Evolutionary conservation across 2,329 filamentous ascomycete species (phyloP).

Genomic region (Alternaria dauci): DNA sequence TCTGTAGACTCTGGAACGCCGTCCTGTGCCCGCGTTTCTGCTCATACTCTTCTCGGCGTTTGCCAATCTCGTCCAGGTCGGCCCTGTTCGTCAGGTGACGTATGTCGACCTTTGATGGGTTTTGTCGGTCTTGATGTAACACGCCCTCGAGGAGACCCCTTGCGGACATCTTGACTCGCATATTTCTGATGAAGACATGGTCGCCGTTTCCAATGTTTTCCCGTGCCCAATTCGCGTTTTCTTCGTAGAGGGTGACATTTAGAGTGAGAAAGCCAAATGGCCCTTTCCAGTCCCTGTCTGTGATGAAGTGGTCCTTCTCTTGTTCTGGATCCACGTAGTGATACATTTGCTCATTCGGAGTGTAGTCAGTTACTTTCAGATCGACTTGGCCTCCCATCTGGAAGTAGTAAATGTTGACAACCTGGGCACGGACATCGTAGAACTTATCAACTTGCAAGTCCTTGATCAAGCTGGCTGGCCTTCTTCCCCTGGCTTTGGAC

Average conservation of each 20-base stretch:
- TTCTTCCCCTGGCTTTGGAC: conserved; percentile 10
- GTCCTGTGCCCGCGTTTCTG: conserved; percentile 22
- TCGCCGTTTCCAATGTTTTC: conserved; percentile 65
- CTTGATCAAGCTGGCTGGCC: conserved; percentile 65
- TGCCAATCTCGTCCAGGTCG: conserved; percentile 48
- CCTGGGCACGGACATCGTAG: conserved; percentile 74
- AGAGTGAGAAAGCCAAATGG: conserved; percentile 77
- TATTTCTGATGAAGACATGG: conserved; percentile 74
- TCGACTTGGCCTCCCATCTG: conserved; percentile 48
- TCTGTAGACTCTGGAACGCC: conserved; percentile 24
- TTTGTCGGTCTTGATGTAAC: conserved; percentile 68
- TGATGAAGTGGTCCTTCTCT: conserved; percentile 28
- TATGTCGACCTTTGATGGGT: conserved; percentile 66
- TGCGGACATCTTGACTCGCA: conserved; percentile 69
- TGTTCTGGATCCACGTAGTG: conserved; percentile 57
- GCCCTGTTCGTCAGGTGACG: conserved; percentile 29
- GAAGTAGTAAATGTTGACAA: conserved; percentile 65
- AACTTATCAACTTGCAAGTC: conserved; percentile 67
- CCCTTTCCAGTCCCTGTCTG: conserved; percentile 68
- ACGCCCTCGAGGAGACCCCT: conserved; percentile 72
- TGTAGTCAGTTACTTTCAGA: conserved; percentile 39
- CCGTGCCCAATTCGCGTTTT: conserved; percentile 69
- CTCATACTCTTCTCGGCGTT: conserved; percentile 72
- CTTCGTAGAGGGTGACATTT: conserved; percentile 74
- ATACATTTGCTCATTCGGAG: conserved; percentile 67